Evolutionary conservation across 257 asterid species (phyloP).

Genomic region (Nyctanthes arbortristis): DNA sequence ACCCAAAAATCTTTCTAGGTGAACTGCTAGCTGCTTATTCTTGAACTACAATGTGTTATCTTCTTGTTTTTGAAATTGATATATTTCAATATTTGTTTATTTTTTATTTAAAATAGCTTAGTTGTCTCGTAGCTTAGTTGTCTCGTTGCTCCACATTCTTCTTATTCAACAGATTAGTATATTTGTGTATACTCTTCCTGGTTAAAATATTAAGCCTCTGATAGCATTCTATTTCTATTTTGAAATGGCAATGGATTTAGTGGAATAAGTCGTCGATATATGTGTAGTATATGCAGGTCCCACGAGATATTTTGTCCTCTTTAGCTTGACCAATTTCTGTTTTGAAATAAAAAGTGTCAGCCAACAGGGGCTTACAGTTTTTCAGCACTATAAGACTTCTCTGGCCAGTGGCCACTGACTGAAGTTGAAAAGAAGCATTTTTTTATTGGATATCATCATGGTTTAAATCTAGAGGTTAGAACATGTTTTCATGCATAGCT

Average conservation of each 20-base stretch:
- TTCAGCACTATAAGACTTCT: not conserved
- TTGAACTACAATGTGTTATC: too few species aligned
- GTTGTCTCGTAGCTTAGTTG: too few species aligned
- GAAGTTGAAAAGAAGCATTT: not conserved
- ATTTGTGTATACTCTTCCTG: not conserved
- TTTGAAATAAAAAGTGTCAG: too few species aligned
- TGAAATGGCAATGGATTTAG: too few species aligned
- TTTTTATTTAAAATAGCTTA: not conserved
- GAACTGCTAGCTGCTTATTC: too few species aligned
- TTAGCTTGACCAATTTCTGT: too few species aligned
- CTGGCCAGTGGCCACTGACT: not conserved
- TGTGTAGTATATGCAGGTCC: too few species aligned
- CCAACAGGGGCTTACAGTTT: too few species aligned
- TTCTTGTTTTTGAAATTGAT: not conserved
- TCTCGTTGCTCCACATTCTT: not conserved
- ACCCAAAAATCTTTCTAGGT: conserved; percentile 14
- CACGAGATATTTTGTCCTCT: too few species aligned
- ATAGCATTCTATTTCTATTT: too few species aligned
- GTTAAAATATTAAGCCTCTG: not conserved
- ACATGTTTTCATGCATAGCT: not conserved
- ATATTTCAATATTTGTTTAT: not conserved
- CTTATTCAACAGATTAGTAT: not conserved
- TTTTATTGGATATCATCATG: conserved; percentile 4
- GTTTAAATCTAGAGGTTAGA: not conserved
- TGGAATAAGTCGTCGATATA: too few species aligned